Base-by-base conservation (phyloP, 106 monocot species). In the Alisma plantagoaquatica region DNA sequence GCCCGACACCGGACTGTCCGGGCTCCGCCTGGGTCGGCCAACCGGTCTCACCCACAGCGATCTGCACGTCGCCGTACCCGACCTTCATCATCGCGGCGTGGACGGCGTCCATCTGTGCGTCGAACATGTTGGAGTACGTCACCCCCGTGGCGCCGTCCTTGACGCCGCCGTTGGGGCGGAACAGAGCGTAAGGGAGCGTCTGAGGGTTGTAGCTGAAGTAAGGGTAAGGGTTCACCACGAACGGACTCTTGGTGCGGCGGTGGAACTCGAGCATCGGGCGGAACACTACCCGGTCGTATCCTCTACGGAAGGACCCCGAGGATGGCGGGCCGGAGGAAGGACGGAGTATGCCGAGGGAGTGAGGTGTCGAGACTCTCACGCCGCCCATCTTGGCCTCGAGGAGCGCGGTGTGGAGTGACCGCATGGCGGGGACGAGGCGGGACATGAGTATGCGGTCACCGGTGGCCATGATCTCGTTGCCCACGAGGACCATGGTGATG, bases 171-270 rank as follows among this genome's bases (percentile, higher is more conserved):
- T 88, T 94, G 27, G 80, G 83, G 49, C 27, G 50, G 80, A 94
- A 94, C 1, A 84, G 49, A 2, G 94, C 80, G 73, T 81, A 94
- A 68, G 77, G 53, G 1, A 84, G 62, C 31, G 75, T 75, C 4
- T 23, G 3, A 12, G 49, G 44, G 46, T 14, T 57, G 80, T 88
- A 94, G 19, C 83, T 75, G 77, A 84, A 94, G 83, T 88, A 94
- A 3, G 94, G 94, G 56, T 94, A 94, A 16, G 88, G 77, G 64
- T 94, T 94, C 27, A 93, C 83, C 23, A 83, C 33, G 72, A 93
- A 87, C 1, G 87, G 87, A 0, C 72, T 62, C 23, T 74, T 74
- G 26, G 77, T 77, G 6, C 60, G 20, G 23, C 77, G 76, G 66
- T 77, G 93, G 69, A 80, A 83, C 3, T 80, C 49, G 28, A 86